These are phyloP conservation scores for Alternaria viburni DNA, from an alignment of 2,329 filamentous ascomycete genomes.

Conservation along the genomic window DNA sequence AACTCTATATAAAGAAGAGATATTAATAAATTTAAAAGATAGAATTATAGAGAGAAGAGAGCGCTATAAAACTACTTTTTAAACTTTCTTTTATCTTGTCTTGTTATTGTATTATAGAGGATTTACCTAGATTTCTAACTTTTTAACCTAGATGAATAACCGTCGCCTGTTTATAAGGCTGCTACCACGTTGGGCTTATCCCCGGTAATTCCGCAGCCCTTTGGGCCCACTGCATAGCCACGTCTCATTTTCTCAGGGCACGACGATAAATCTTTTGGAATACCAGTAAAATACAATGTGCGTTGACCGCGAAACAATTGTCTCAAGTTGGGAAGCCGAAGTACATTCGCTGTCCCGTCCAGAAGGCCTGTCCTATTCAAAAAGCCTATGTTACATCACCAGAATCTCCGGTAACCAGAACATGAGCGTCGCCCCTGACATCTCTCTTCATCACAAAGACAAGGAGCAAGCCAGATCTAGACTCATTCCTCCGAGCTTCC, in stretches of 20 bases:
- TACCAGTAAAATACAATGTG: not conserved
- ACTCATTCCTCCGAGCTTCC: not conserved
- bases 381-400: not conserved
- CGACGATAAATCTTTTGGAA: not conserved
- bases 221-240: not conserved
- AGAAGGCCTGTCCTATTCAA: not conserved
- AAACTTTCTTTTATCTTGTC: too few species aligned
- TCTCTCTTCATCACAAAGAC: not conserved
- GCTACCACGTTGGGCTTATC: conserved; percentile 6
- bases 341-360: not conserved
- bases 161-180: not conserved
- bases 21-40: too few species aligned
- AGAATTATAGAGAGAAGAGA: too few species aligned
- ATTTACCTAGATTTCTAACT: too few species aligned
- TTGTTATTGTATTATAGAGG: too few species aligned
- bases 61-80: too few species aligned
- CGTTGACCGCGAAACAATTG: too few species aligned
- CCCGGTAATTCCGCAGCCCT: conserved; percentile 14
- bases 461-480: not conserved
- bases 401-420: not conserved
- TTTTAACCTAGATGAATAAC: too few species aligned
- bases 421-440: not conserved
- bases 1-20: too few species aligned
- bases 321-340: not conserved
- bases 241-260: not conserved